These are phyloP conservation scores for Chenopodium formosanum DNA, from an alignment of 148 eudicot genomes.

Conservation along the genomic window DNA sequence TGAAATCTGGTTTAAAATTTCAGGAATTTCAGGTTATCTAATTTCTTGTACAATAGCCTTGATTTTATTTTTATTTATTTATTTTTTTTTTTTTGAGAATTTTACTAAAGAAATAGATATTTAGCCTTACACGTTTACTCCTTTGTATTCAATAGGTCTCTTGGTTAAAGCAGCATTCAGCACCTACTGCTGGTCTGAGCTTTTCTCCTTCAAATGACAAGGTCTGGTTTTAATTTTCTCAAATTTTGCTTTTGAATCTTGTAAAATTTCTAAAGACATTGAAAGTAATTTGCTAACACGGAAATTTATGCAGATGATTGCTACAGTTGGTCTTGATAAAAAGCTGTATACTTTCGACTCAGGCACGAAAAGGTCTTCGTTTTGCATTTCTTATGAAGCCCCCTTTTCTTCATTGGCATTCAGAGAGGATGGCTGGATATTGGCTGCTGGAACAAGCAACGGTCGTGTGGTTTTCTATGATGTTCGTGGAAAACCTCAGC, in stretches of 20 bases:
- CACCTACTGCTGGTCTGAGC: slow-evolving; percentile 87
- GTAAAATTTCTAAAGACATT: not conserved
- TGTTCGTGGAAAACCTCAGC: slow-evolving; percentile 91
- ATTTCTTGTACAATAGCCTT: not conserved
- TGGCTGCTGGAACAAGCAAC: slow-evolving; percentile 93
- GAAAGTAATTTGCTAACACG: slow-evolving; percentile 8
- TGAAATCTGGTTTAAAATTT: not conserved
- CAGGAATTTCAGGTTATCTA: not conserved
- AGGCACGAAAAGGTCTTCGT: slow-evolving; percentile 56
- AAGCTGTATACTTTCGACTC: slow-evolving; percentile 85
- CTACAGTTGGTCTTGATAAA: slow-evolving; percentile 91
- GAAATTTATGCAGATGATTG: slow-evolving; percentile 60
- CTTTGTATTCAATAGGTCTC: slow-evolving; percentile 55
- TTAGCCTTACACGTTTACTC: slow-evolving; percentile 3
- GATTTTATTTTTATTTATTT: no score
- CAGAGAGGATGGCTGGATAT: slow-evolving; percentile 80
- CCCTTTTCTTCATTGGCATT: slow-evolving; percentile 92
- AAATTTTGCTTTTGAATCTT: not conserved
- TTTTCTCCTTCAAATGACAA: slow-evolving; percentile 95
- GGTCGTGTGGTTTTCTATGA: slow-evolving; percentile 92
- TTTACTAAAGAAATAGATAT: not conserved
- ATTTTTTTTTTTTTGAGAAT: not conserved
- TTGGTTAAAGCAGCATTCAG: slow-evolving; percentile 98
- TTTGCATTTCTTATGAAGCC: slow-evolving; percentile 75
- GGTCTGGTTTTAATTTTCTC: slow-evolving; percentile 39